Conservation (phyloP, 768 basidiomycete genomes). For the Xerocomus spinulosus region DNA sequence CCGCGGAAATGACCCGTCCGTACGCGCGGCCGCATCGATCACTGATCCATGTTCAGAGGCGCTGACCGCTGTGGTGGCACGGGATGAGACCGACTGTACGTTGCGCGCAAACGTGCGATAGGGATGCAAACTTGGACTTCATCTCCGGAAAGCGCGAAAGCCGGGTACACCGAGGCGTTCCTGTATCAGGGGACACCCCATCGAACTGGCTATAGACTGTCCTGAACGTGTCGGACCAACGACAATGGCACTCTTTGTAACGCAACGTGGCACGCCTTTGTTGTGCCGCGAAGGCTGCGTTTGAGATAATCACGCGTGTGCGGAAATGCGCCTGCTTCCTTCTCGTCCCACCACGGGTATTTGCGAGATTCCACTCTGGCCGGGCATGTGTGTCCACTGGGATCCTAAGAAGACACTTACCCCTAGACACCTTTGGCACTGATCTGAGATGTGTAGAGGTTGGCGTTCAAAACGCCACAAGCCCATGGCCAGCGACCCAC, state of each 20-base stretch:
- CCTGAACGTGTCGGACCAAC: constrained; percentile 15
- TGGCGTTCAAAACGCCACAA: constrained; percentile 9
- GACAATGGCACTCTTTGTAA: too few species aligned
- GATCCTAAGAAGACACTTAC: too few species aligned
- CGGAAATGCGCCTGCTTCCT: constrained; percentile 17
- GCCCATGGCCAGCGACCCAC: constrained; percentile 9
- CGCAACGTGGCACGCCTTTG: constrained; percentile 11
- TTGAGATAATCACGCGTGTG: constrained; percentile 14
- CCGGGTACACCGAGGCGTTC: constrained; percentile 28
- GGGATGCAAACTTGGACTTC: constrained; percentile 18
- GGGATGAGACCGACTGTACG: constrained; percentile 9
- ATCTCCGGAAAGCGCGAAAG: constrained; percentile 25
- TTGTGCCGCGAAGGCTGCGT: constrained; percentile 8
- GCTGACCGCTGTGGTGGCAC: constrained; percentile 14
- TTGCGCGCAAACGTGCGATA: constrained; percentile 27
- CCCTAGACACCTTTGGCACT: constrained; percentile 5
- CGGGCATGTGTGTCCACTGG: constrained; percentile 1
- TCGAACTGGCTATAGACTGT: constrained; percentile 25
- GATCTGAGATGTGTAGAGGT: constrained; percentile 20
- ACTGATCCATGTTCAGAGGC: constrained; percentile 14
- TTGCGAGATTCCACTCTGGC: constrained; percentile 11
- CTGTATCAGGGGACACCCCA: constrained; percentile 13
- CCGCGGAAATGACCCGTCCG: constrained; percentile 23
- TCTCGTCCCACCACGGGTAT: constrained; percentile 1
- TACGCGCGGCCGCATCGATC: constrained; percentile 13